Conservation (phyloP, 306 rosid species). For the Sechiopsis laciniata region DNA sequence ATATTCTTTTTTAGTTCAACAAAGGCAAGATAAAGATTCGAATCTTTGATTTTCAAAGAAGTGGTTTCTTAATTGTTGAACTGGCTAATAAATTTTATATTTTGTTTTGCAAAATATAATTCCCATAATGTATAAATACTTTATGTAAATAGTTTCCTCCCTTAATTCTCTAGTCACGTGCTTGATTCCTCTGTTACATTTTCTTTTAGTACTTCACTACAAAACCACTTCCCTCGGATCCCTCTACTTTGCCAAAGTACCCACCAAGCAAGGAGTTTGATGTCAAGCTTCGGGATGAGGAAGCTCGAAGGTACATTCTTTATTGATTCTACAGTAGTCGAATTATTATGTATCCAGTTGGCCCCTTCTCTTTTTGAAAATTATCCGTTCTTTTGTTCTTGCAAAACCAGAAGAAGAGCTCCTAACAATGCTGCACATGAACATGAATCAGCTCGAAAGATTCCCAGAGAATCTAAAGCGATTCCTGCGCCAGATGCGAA, state of each 20-base stretch:
- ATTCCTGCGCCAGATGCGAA: slow-evolving; percentile 47
- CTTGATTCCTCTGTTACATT: slow-evolving; percentile 12
- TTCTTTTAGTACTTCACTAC: slow-evolving; percentile 60
- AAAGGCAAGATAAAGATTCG: too few species aligned
- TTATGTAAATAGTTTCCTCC: background rate
- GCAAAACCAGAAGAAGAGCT: slow-evolving; percentile 41
- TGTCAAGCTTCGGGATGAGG: slow-evolving; percentile 63
- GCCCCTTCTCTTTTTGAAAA: background rate
- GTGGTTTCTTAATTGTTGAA: too few species aligned
- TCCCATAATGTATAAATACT: background rate
- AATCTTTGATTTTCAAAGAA: too few species aligned
- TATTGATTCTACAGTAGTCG: background rate
- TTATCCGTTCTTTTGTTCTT: slow-evolving; percentile 18
- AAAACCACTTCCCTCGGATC: slow-evolving; percentile 64
- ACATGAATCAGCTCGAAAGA: slow-evolving; percentile 31
- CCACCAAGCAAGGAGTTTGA: slow-evolving; percentile 88
- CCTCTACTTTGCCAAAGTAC: slow-evolving; percentile 63
- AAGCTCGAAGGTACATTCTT: slow-evolving; percentile 57
- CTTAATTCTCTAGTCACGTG: background rate
- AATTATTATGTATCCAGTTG: slow-evolving; percentile 8
- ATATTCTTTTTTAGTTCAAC: too few species aligned
- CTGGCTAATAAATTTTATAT: background rate
- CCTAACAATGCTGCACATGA: slow-evolving; percentile 36
- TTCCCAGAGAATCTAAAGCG: slow-evolving; percentile 37
- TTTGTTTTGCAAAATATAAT: background rate